These are phyloP conservation scores for Trichoderma gracile DNA, from an alignment of 2,329 filamentous ascomycete species.

Conservation along the genomic window DNA sequence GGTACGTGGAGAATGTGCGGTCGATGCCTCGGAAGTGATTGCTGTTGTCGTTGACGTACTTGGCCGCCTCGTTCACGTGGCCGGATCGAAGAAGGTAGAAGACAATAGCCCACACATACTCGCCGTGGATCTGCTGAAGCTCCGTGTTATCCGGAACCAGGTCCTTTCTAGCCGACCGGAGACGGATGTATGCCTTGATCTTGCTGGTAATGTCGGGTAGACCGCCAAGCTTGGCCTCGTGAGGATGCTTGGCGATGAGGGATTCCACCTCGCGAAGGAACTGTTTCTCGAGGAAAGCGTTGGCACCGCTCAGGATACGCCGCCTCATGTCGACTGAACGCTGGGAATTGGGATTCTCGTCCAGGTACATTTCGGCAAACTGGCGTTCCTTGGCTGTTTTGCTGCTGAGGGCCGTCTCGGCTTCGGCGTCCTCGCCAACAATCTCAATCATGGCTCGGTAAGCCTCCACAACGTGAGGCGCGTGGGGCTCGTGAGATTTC, in stretches of 20 bases:
- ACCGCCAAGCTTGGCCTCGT: slow-evolving; percentile 86
- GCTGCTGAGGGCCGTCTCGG: slow-evolving; percentile 59
- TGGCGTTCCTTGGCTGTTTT: slow-evolving; percentile 71
- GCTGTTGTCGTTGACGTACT: slow-evolving; percentile 79
- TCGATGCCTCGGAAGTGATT: slow-evolving; percentile 86
- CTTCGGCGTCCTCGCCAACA: slow-evolving; percentile 67
- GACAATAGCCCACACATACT: slow-evolving; percentile 90
- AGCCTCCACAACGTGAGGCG: slow-evolving; percentile 74
- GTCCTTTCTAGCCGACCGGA: slow-evolving; percentile 78
- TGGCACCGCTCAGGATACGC: slow-evolving; percentile 77
- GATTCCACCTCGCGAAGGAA: slow-evolving; percentile 78
- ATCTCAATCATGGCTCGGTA: slow-evolving; percentile 81
- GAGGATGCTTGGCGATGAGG: slow-evolving; percentile 77
- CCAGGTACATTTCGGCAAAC: slow-evolving; percentile 74
- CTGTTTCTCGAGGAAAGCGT: slow-evolving; percentile 74
- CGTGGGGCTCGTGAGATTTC: slow-evolving; percentile 68
- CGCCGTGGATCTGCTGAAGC: slow-evolving; percentile 75
- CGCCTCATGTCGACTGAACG: slow-evolving; percentile 70
- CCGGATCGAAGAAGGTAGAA: slow-evolving; percentile 89
- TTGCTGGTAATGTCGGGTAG: slow-evolving; percentile 86
- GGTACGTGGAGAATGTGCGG: slow-evolving; percentile 83
- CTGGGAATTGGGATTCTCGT: slow-evolving; percentile 67
- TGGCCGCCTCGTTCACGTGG: slow-evolving; percentile 77
- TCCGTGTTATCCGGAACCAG: slow-evolving; percentile 79
- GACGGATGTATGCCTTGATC: slow-evolving; percentile 86